Base-by-base conservation (phyloP, 108 stramenopile genomes). In the Cyclostephanos invisitatus region DNA sequence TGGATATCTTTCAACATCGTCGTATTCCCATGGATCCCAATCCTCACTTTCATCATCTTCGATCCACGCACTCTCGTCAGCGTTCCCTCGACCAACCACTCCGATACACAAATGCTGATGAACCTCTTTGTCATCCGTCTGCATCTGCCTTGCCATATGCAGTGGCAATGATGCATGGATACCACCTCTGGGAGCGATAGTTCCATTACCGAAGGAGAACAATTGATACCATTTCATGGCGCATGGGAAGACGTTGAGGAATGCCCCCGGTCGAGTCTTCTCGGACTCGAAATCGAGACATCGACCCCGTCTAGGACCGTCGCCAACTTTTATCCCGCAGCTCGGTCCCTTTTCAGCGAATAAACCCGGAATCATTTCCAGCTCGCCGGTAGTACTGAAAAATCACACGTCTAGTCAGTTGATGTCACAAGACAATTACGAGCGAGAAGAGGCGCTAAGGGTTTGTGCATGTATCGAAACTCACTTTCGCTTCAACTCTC, bases 151-250 rank as follows among this genome's bases (percentile, higher is more conserved):
- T 28, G 84, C 71, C 22, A 88, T 88, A 32, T 88, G 83, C 29
- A 50, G 40, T 38, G 94, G 94, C 62, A 91, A 73, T 9, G 84
- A 81, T 9, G 79, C 81, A 74, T 91, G 90, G 10, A 95, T 70
- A 57, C 59, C 78, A 21, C 85, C 86, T 22, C 58, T 58, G 10
- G 94, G 94, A 51, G 85, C 82, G 32, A 80, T 63, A 35, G 61
- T 56, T 7, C 94, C 94, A 70, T 92, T 82, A 44, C 95, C 95
- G 82, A 96, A 92, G 2, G 91, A 89, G 35, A 91, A 63, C 66
- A 88, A 89, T 70, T 96, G 95, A 81, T 87, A 72, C 95, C 95
- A 96, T 46, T 85, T 82, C 32, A 87, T 83, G 22, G 66, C 62
- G 68, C 95, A 96, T 20, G 93, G 91, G 73, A 70, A 92, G 17